phyloP scores from a whole-genome alignment of 257 asterid genomes.

The Solanum bukasovii region DNA sequence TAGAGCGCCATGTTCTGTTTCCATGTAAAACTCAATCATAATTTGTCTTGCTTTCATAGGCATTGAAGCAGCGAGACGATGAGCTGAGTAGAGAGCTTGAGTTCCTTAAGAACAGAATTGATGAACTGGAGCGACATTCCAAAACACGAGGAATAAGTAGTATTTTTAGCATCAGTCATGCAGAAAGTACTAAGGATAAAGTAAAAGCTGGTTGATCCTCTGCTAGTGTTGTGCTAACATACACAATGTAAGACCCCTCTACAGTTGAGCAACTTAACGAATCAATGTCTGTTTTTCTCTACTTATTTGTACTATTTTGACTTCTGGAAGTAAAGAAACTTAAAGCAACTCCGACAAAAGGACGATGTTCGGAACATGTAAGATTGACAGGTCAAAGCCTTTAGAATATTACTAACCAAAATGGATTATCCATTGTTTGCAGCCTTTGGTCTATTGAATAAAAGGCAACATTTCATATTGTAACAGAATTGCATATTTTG shows the following conservation, averaged over 20 bases:
- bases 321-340: background rate
- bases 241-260: background rate
- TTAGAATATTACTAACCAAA: background rate
- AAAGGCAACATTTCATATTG: background rate
- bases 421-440: background rate
- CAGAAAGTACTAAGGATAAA: conserved; percentile 11
- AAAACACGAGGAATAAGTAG: conserved; percentile 38
- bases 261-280: background rate
- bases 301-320: background rate
- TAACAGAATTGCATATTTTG: background rate
- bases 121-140: conserved; percentile 36
- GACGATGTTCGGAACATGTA: background rate
- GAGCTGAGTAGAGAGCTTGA: conserved; percentile 49
- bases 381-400: background rate
- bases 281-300: background rate
- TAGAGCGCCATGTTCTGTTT: background rate
- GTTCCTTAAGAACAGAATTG: conserved; percentile 34
- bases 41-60: conserved; percentile 18
- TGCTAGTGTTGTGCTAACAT: background rate
- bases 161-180: conserved; percentile 20
- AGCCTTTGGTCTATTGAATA: background rate
- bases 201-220: background rate
- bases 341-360: background rate
- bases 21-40: background rate
- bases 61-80: conserved; percentile 45